Evolutionary conservation across 441 rosid genomes (phyloP).

Genomic region (Euphorbia schlechtendalii): DNA sequence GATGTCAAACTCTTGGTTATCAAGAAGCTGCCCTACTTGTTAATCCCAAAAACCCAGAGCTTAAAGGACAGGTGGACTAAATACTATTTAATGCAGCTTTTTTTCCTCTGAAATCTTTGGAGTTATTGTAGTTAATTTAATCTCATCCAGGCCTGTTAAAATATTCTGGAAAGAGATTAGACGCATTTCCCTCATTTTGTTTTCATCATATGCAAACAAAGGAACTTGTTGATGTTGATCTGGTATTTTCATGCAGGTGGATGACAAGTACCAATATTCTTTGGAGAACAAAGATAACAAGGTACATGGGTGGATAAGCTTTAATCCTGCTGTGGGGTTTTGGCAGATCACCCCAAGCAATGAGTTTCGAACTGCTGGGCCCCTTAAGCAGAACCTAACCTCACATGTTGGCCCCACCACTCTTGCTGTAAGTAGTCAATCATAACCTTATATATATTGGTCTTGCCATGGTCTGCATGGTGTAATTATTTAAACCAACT

Average conservation of each 20-base stretch:
- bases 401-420: slow-evolving; percentile 92
- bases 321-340: slow-evolving; percentile 51
- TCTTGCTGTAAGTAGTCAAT: slow-evolving; percentile 56
- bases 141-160: slow-evolving; percentile 3
- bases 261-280: slow-evolving; percentile 92
- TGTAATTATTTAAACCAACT: not conserved
- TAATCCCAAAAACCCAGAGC: slow-evolving; percentile 64
- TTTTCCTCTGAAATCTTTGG: not conserved
- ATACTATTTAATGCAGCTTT: not conserved
- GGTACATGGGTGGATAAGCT: slow-evolving; percentile 89
- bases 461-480: slow-evolving; percentile 4
- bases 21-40: slow-evolving; percentile 82
- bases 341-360: slow-evolving; percentile 95
- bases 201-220: slow-evolving; percentile 11
- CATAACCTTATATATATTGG: slow-evolving; percentile 9
- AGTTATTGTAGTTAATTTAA: not conserved
- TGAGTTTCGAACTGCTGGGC: slow-evolving; percentile 88
- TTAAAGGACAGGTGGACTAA: slow-evolving; percentile 68
- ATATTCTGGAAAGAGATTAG: slow-evolving; percentile 1
- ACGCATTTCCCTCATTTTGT: slow-evolving; percentile 10
- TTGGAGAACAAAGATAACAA: slow-evolving; percentile 61
- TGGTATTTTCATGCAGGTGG: slow-evolving; percentile 40
- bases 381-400: slow-evolving; percentile 77
- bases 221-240: not conserved
- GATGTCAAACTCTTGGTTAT: slow-evolving; percentile 56